Evolutionary conservation across 176 grass and related monocot genomes (phyloP), one percentile per base, ranked within the genome.

Genomic region (Bolboschoenus planiculmis): DNA sequence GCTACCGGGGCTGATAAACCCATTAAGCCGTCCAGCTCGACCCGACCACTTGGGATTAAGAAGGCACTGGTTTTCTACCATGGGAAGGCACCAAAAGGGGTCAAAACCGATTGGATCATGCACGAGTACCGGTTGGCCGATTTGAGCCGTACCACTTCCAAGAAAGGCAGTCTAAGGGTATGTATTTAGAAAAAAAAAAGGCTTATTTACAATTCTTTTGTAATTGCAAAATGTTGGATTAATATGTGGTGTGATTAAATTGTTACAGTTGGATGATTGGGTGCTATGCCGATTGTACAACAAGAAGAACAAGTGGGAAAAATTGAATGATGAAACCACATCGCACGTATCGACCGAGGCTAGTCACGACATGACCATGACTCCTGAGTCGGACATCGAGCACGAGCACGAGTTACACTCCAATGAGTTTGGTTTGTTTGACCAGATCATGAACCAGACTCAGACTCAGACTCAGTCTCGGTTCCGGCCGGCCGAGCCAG

Each of bases 31-130:
- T 81, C 64, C 1, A 62, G 83, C 36, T 61, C 53, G 4, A 0
- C 16, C 37, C 64, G 43, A 13, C 75, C 76, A 0, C 13, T 84
- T 18, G 87, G 87, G 61, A 88, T 88, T 10, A 88, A 88, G 50
- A 88, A 88, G 64, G 82, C 87, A 56, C 20, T 88, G 11, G 87
- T 88, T 31, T 88, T 88, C 70, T 88, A 88, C 82, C 79, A 83
- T 79, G 82, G 87, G 1, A 88, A 88, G 82, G 81, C 87, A 47
- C 87, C 87, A 7, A 80, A 84, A 64, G 87, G 87, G 4, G 53
- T 43, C 0, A 88, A 88, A 35, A 88, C 87, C 1, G 87, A 88
- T 46, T 88, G 87, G 87, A 88, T 88, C 87, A 85, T 88, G 87
- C 87, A 88, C 21, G 87, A 88, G 35, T 88, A 85, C 74, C 83